A percentile compares a stretch with the other conserved stretches of the same genome.
phyloP scores from a whole-genome alignment of 2,329 filamentous ascomycete genomes.

The Fusarium falciforme region DNA sequence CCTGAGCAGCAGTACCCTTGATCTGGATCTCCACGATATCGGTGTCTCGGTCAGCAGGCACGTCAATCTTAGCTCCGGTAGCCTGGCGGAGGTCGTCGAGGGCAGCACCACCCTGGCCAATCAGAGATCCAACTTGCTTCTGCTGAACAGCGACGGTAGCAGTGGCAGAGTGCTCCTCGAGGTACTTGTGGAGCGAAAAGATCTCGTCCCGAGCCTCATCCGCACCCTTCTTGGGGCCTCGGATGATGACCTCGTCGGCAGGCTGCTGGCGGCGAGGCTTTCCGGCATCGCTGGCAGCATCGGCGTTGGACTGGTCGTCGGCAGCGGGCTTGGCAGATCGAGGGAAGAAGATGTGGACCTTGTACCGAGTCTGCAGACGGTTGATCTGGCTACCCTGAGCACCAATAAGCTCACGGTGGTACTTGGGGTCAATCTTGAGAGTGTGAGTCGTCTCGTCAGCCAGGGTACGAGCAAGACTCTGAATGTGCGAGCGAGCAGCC shows the following conservation, averaged over 20 bases:
- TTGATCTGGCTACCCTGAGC: slow-evolving; percentile 89
- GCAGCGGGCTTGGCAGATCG: slow-evolving; percentile 68
- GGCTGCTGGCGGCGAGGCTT: slow-evolving; percentile 78
- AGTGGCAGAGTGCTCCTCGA: slow-evolving; percentile 86
- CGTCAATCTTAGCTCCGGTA: slow-evolving; percentile 90
- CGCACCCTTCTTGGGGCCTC: slow-evolving; percentile 91
- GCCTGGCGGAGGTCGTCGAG: slow-evolving; percentile 89
- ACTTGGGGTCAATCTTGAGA: slow-evolving; percentile 93
- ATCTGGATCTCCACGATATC: slow-evolving; percentile 87
- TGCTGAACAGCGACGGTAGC: slow-evolving; percentile 87
- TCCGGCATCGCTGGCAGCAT: slow-evolving; percentile 75
- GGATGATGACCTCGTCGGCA: slow-evolving; percentile 88
- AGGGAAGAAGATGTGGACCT: slow-evolving; percentile 96
- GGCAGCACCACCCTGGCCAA: slow-evolving; percentile 88
- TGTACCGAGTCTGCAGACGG: slow-evolving; percentile 90
- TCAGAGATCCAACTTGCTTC: slow-evolving; percentile 92
- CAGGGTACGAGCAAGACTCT: slow-evolving; percentile 80
- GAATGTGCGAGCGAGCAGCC: slow-evolving; percentile 84
- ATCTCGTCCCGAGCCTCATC: slow-evolving; percentile 94
- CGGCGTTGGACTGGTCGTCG: slow-evolving; percentile 78
- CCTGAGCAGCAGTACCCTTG: slow-evolving; percentile 91
- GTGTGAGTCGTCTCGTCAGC: slow-evolving; percentile 91
- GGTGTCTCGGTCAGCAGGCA: slow-evolving; percentile 82
- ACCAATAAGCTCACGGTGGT: slow-evolving; percentile 93
- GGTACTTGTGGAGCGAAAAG: slow-evolving; percentile 86